These are phyloP conservation scores for Iberis pinnata DNA, from an alignment of 345 rosid species.

Conservation along the genomic window DNA sequence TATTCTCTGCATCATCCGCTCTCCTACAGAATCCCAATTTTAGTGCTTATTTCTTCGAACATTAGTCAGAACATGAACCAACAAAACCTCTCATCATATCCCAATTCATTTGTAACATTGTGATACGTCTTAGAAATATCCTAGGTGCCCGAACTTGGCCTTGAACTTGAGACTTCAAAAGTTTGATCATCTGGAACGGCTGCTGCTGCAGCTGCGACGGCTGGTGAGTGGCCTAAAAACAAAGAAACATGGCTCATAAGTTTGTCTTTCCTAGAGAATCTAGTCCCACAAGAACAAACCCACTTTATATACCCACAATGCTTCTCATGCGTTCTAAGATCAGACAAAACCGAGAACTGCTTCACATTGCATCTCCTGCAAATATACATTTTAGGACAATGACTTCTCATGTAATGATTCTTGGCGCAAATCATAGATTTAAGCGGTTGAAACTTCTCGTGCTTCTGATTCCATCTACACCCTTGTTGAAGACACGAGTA, in stretches of 20 bases:
- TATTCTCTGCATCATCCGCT: conserved; percentile 52
- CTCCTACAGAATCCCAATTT: conserved; percentile 13
- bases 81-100: too few species aligned
- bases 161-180: too few species aligned
- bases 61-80: too few species aligned
- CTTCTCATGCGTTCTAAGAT: conserved; percentile 87
- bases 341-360: conserved; percentile 81
- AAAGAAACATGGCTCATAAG: conserved; percentile 71
- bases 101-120: too few species aligned
- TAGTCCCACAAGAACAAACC: conserved; percentile 87
- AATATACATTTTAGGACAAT: conserved; percentile 83
- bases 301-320: conserved; percentile 74
- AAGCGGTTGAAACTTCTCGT: conserved; percentile 77
- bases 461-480: conserved; percentile 79
- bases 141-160: too few species aligned
- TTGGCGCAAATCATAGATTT: conserved; percentile 81
- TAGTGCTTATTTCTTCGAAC: not conserved
- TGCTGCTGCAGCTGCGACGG: too few species aligned
- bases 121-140: too few species aligned
- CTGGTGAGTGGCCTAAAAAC: conserved; percentile 60
- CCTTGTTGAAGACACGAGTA: conserved; percentile 82
- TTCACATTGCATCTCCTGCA: conserved; percentile 74
- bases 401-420: conserved; percentile 94
- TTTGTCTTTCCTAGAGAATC: conserved; percentile 81
- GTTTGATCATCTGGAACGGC: too few species aligned